Evolutionary conservation across 2,329 filamentous ascomycete species (phyloP), one percentile per base, ranked within the genome.

Genomic region (Akanthomyces muscarius): DNA sequence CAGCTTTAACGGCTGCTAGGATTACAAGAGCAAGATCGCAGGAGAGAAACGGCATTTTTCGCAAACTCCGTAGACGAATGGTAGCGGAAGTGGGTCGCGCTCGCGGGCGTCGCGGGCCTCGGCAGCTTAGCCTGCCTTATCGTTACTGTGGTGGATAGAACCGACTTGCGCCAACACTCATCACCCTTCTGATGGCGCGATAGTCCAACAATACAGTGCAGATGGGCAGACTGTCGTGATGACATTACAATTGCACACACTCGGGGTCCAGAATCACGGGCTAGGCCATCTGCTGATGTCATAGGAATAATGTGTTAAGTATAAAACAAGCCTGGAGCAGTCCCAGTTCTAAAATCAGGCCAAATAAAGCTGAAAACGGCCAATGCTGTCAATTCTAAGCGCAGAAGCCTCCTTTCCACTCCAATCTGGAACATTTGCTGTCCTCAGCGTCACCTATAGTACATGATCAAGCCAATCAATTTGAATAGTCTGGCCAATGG

Each of bases 31-130:
- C 59, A 47, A 48, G 53, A 30, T 63, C 44, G 61, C 28, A 48
- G 7, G 30, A 36, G 48, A 48, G 52, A 58, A 59, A 59, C 62
- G 62, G 62, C 62, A 54, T 47, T 54, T 63, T 63, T 60, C 21
- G 48, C 30, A 63, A 63, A 63, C 61, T 63, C 61, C 61, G 61
- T 48, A 21, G 30, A 54, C 7, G 8, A 23, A 23, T 41, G 13
- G 14, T 56, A 28, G 21, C 21, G 25, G 25, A 53, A 53, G 54
- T 53, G 53, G 61, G 61, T 10, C 44, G 10, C 11, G 6, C 16
- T 45, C 48, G 11, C 6, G 38, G 33, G 38, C 14, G 7, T 41
- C 21, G 51, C 42, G 45, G 5, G 28, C 59, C 51, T 38, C 50
- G 50, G 41, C 50, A 55, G 38, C 58, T 25, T 36, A 38, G 25